Conservation (phyloP, 208 protist genomes). For the Leishmania gerbilli region DNA sequence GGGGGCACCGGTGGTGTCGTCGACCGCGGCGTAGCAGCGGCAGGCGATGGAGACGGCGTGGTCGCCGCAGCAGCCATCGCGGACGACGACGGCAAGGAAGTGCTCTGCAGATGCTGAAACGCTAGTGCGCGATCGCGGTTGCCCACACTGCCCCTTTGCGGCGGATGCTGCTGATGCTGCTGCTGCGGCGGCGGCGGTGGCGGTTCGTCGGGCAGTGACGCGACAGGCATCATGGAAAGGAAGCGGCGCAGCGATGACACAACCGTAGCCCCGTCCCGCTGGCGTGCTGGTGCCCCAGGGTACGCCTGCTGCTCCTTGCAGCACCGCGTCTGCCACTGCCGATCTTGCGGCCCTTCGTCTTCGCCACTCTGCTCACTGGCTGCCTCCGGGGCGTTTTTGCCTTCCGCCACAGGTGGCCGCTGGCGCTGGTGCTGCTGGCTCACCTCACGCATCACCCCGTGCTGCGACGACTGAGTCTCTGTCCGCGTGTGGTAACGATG, state of each 20-base stretch:
- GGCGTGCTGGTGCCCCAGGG: neutral
- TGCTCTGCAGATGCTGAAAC: neutral
- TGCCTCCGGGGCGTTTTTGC: neutral
- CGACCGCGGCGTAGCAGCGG: neutral
- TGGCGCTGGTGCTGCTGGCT: neutral
- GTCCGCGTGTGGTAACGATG: conserved; percentile 5
- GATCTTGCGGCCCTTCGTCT: neutral
- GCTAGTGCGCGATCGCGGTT: neutral
- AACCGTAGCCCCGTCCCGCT: conserved; percentile 8
- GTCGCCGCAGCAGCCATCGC: neutral
- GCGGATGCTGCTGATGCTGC: neutral
- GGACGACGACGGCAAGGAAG: neutral
- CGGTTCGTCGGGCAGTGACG: neutral
- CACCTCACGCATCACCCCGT: neutral
- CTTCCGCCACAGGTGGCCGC: neutral
- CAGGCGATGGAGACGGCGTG: neutral
- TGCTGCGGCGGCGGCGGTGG: neutral
- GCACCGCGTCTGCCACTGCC: neutral
- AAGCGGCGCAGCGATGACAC: conserved; percentile 12
- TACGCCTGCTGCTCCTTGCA: neutral
- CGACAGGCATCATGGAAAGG: neutral
- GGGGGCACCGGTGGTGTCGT: conserved; percentile 7
- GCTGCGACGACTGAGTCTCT: neutral
- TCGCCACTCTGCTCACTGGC: neutral
- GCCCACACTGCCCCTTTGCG: neutral